These are phyloP conservation scores for Triticum dicoccoides DNA, from an alignment of 176 grass and related monocot genomes.

Conservation along the genomic window DNA sequence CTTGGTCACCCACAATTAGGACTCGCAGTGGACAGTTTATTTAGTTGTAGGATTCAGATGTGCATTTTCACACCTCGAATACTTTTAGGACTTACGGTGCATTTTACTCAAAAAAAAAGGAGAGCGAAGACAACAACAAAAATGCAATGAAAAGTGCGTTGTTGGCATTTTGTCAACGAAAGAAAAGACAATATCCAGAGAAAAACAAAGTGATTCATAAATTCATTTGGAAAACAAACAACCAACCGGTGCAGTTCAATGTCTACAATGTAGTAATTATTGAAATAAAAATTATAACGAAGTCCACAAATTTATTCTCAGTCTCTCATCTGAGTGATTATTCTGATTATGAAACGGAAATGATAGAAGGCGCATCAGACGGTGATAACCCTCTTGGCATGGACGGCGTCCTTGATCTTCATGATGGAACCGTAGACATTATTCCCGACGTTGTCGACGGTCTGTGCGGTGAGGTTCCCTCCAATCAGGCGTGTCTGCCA, in stretches of 20 bases:
- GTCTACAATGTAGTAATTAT: not conserved
- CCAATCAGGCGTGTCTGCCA: not conserved
- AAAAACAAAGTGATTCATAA: not conserved
- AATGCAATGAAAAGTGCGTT: no score
- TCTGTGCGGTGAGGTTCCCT: not conserved
- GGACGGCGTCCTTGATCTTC: constrained; percentile 42
- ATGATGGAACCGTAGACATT: constrained; percentile 21
- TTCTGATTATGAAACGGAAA: not conserved
- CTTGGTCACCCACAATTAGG: no score
- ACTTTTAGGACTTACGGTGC: no score
- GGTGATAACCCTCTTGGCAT: not conserved
- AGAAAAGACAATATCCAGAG: not conserved
- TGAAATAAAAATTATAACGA: not conserved
- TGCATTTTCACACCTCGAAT: no score
- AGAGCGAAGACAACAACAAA: no score
- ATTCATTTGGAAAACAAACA: not conserved
- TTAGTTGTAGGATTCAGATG: no score
- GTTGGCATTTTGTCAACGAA: no score
- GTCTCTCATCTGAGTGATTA: not conserved
- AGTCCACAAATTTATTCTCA: not conserved
- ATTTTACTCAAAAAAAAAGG: no score
- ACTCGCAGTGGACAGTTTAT: no score
- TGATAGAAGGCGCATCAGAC: not conserved
- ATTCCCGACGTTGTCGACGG: not conserved
- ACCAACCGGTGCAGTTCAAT: not conserved